These are phyloP conservation scores for Teunomyces gatunensis DNA, from an alignment of 805 yeast genomes.

Conservation along the genomic window DNA sequence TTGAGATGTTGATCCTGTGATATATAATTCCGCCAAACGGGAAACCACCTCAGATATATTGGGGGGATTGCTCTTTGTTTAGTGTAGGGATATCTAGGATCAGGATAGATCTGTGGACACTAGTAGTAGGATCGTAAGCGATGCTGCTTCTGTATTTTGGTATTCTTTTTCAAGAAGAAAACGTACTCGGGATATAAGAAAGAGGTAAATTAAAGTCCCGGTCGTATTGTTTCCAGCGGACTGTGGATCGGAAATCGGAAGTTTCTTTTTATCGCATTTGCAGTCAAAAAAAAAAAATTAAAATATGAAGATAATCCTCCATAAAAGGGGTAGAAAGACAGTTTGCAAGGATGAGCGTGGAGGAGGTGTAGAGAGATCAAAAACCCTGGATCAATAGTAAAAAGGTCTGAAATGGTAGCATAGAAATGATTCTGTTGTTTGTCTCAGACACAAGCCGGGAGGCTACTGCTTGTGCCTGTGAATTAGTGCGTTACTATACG, in stretches of 20 bases:
- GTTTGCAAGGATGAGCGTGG: too few relatives aligned
- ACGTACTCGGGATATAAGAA: not conserved
- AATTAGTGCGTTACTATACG: not conserved
- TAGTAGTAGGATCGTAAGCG: not conserved
- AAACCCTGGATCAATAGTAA: not conserved
- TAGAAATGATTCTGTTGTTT: not conserved
- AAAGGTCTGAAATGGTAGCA: too few relatives aligned
- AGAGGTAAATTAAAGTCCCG: not conserved
- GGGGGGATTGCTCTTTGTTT: too few relatives aligned
- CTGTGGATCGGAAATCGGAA: not conserved
- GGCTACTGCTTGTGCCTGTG: not conserved
- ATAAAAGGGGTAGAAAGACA: not conserved
- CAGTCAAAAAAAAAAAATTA: not conserved
- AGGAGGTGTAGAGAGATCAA: not conserved
- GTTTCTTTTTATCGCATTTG: slow-evolving; percentile 1
- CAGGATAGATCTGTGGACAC: not conserved
- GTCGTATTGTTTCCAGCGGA: not conserved
- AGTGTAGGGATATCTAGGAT: not conserved
- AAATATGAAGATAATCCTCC: not conserved
- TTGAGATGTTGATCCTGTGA: not conserved
- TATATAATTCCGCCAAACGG: not conserved
- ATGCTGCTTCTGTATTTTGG: not conserved
- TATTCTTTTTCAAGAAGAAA: not conserved
- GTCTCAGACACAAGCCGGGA: not conserved
- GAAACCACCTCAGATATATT: too few relatives aligned